Evolutionary conservation across 2,329 filamentous ascomycete genomes (phyloP).

Genomic region (Calcarisporium arbuscula): DNA sequence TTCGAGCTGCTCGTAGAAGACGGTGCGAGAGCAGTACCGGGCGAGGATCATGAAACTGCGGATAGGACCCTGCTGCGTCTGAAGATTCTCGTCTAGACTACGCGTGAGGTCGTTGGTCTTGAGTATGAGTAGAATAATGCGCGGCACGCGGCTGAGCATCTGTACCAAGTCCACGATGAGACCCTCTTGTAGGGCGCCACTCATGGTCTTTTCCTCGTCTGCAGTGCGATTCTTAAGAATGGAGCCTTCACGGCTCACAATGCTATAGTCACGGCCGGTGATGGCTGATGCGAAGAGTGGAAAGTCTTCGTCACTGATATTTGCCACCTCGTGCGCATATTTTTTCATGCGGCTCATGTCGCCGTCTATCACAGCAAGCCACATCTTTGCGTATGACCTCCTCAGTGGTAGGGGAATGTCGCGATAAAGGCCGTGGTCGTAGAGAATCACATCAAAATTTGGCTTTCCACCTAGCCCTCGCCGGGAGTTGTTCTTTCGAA

Average conservation of each 20-base stretch:
- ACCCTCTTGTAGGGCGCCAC: slow-evolving; percentile 76
- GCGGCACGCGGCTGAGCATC: slow-evolving; percentile 79
- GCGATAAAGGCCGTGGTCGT: slow-evolving; percentile 94
- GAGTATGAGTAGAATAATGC: slow-evolving; percentile 88
- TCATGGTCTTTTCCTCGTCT: slow-evolving; percentile 82
- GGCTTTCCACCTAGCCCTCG: slow-evolving; percentile 42
- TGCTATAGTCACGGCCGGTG: slow-evolving; percentile 82
- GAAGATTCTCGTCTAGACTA: slow-evolving; percentile 84
- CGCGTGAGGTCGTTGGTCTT: slow-evolving; percentile 97
- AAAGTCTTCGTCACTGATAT: slow-evolving; percentile 83
- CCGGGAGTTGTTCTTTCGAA: slow-evolving; percentile 64
- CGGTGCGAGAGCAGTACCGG: slow-evolving; percentile 60
- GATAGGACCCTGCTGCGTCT: slow-evolving; percentile 63
- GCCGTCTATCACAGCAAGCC: slow-evolving; percentile 90
- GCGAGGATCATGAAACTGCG: slow-evolving; percentile 63
- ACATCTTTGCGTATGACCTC: slow-evolving; percentile 90
- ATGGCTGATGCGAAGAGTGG: slow-evolving; percentile 94
- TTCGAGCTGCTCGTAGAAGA: slow-evolving; percentile 59
- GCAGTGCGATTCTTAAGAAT: slow-evolving; percentile 55
- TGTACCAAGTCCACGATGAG: slow-evolving; percentile 84
- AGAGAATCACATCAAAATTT: slow-evolving; percentile 94
- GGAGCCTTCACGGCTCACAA: slow-evolving; percentile 57
- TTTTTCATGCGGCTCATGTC: slow-evolving; percentile 81
- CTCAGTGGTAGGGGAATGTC: slow-evolving; percentile 76
- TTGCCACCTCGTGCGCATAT: slow-evolving; percentile 83